Conservation (phyloP, 1,284 basidiomycete genomes). For the Trametes pubescens region DNA sequence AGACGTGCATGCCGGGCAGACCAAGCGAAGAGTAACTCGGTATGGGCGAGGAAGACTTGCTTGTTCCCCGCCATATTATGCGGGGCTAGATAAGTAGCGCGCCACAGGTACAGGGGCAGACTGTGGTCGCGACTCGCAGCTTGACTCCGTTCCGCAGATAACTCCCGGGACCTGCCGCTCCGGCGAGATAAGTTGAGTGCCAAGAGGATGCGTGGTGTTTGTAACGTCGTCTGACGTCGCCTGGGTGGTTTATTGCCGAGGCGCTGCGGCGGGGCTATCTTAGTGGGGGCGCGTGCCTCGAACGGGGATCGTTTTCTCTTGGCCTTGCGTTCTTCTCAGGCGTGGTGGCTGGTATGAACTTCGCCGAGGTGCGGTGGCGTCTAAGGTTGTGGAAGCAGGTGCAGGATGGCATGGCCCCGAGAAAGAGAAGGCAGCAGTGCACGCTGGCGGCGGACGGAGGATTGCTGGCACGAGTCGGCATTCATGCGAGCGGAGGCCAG, state of each 20-base stretch:
- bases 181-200: constrained; percentile 12
- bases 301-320: neutral
- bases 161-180: neutral
- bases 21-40: constrained; percentile 20
- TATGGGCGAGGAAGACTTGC: constrained; percentile 15
- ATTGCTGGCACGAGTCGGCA: neutral
- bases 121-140: neutral
- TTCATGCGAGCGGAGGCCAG: constrained; percentile 10
- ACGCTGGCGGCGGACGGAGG: neutral
- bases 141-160: neutral
- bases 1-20: neutral
- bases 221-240: constrained; percentile 8
- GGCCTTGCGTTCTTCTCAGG: no score
- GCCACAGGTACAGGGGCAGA: constrained; percentile 13
- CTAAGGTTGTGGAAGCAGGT: constrained; percentile 5
- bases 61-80: constrained; percentile 1
- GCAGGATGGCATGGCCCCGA: neutral
- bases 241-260: constrained; percentile 4
- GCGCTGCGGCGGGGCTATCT: constrained; percentile 6
- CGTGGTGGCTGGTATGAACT: neutral
- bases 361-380: constrained; percentile 13
- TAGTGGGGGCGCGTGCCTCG: neutral
- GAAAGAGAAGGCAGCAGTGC: constrained; percentile 7
- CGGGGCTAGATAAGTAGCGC: constrained; percentile 13
- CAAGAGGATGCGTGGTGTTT: neutral